phyloP scores from a whole-genome alignment of 495 filamentous ascomycete genomes.

The Hypoxylon cercidicola region DNA sequence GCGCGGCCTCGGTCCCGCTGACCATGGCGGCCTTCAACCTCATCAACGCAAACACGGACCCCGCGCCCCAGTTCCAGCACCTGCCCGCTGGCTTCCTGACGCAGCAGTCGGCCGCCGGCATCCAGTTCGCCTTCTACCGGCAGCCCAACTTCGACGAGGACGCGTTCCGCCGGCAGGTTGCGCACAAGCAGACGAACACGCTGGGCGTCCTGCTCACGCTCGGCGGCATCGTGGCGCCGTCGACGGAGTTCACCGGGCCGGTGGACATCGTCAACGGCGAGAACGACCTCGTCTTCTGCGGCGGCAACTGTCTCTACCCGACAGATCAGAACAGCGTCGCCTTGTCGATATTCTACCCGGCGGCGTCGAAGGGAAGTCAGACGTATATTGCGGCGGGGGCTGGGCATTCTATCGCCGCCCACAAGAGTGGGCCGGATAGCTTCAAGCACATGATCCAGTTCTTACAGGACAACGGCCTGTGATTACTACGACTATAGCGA shows the following conservation, averaged over 20 bases:
- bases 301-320: constrained; percentile 37
- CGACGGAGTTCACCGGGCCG: constrained; percentile 41
- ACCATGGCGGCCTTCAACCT: constrained; percentile 34
- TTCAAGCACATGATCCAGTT: constrained; percentile 21
- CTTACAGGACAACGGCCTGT: constrained; percentile 14
- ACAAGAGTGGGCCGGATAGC: constrained; percentile 20
- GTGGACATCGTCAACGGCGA: constrained; percentile 45
- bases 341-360: constrained; percentile 3
- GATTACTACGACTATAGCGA: constrained; percentile 1
- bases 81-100: constrained; percentile 28
- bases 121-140: constrained; percentile 15
- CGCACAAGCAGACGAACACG: constrained; percentile 43
- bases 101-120: constrained; percentile 13
- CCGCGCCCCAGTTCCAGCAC: constrained; percentile 20
- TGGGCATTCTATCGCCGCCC: constrained; percentile 9
- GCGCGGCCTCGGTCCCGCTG: constrained; percentile 12
- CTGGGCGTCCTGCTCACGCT: constrained; percentile 37
- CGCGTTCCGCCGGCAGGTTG: constrained; percentile 14
- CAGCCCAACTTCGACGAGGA: constrained; percentile 13
- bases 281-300: constrained; percentile 46
- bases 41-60: constrained; percentile 34
- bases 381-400: constrained; percentile 17
- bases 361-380: not conserved
- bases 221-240: constrained; percentile 12
- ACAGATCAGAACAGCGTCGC: constrained; percentile 15